Evolutionary conservation across 108 stramenopile genomes (phyloP).

Genomic region (Cyclostephanos tholiformis): DNA sequence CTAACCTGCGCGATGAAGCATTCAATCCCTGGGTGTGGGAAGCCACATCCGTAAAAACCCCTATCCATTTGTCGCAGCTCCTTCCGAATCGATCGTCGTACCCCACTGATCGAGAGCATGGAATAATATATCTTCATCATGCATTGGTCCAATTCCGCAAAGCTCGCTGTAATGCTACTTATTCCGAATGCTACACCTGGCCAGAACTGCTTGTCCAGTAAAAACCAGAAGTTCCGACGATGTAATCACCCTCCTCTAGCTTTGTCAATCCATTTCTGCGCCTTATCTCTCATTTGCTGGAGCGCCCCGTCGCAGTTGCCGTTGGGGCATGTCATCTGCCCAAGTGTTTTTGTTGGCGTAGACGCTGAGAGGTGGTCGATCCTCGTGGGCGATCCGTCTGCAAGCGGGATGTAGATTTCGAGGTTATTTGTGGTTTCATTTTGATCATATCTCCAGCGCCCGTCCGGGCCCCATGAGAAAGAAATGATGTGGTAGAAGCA

Average conservation of each 20-base stretch:
- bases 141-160: not conserved
- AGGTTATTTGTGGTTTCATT: not conserved
- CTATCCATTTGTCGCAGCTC: constrained; percentile 3
- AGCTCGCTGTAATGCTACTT: not conserved
- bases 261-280: constrained; percentile 14
- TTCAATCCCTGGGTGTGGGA: constrained; percentile 9
- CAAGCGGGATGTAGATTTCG: constrained; percentile 10
- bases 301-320: not conserved
- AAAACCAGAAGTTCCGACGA: constrained; percentile 9
- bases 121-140: constrained; percentile 7
- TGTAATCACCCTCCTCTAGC: constrained; percentile 1
- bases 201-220: constrained; percentile 17
- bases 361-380: constrained; percentile 13
- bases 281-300: constrained; percentile 16
- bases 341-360: constrained; percentile 16
- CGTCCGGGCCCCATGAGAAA: constrained; percentile 11
- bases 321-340: constrained; percentile 1
- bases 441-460: constrained; percentile 17
- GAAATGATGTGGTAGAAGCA: constrained; percentile 21
- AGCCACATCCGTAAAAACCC: constrained; percentile 10
- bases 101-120: not conserved
- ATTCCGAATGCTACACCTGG: constrained; percentile 19
- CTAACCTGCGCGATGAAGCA: not conserved
- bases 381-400: not conserved
- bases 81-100: not conserved